These are phyloP conservation scores for Ceratobasidium sp. DNA, from an alignment of 1,284 basidiomycete species.

Conservation along the genomic window DNA sequence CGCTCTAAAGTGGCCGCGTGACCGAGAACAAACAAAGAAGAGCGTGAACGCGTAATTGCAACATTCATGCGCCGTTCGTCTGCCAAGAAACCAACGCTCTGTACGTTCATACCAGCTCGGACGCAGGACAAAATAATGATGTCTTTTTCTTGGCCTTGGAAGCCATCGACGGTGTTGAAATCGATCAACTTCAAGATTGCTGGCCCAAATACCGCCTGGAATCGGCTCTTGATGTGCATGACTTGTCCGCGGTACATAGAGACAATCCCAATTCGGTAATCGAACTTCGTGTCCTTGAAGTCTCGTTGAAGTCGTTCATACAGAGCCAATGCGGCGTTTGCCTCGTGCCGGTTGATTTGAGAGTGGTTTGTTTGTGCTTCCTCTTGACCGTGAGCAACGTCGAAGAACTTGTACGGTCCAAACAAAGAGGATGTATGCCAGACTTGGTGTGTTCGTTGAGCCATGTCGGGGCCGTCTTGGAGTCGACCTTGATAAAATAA, in stretches of 20 bases:
- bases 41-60: slow-evolving; percentile 94
- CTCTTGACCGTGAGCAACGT: slow-evolving; percentile 75
- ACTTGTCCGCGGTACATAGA: slow-evolving; percentile 98
- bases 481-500: slow-evolving; percentile 91
- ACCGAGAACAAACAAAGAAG: slow-evolving; percentile 94
- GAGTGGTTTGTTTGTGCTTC: slow-evolving; percentile 70
- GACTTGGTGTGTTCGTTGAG: slow-evolving; percentile 80
- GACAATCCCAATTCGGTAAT: slow-evolving; percentile 89
- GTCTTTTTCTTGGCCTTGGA: slow-evolving; percentile 98
- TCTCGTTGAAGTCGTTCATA: slow-evolving; percentile 82
- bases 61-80: slow-evolving; percentile 97
- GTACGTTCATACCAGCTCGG: slow-evolving; percentile 85
- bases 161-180: slow-evolving; percentile 98
- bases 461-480: slow-evolving; percentile 92
- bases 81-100: slow-evolving; percentile 87
- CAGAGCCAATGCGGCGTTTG: slow-evolving; percentile 81
- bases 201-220: slow-evolving; percentile 79
- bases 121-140: slow-evolving; percentile 97
- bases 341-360: slow-evolving; percentile 84
- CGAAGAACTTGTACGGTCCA: slow-evolving; percentile 92
- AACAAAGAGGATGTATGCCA: slow-evolving; percentile 91
- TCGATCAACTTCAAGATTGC: slow-evolving; percentile 83
- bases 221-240: slow-evolving; percentile 78
- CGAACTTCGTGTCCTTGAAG: slow-evolving; percentile 75
- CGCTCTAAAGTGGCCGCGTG: slow-evolving; percentile 89